Percentiles rank a stretch among this genome's conserved stretches.
phyloP scores from a whole-genome alignment of 257 asterid genomes.

The Apocynum venetum region DNA sequence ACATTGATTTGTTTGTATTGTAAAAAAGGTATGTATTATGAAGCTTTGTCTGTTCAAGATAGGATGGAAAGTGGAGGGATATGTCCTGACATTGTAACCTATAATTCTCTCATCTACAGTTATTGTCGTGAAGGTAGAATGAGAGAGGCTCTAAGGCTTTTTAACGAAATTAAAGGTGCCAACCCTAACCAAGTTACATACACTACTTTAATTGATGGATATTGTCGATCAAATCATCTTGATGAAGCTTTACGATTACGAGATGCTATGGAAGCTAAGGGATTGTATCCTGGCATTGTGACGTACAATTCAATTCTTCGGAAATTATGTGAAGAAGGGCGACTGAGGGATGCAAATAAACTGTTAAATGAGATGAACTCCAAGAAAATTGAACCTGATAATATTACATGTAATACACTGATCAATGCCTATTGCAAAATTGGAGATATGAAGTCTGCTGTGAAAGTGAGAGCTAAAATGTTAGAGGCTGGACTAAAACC shows the following conservation, averaged over 20 bases:
- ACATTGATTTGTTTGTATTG: constrained; percentile 80
- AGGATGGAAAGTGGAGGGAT: constrained; percentile 70
- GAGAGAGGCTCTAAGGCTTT: constrained; percentile 79
- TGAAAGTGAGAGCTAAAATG: constrained; percentile 65
- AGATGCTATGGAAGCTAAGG: constrained; percentile 59
- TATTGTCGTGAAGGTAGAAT: constrained; percentile 81
- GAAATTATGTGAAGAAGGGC: constrained; percentile 75
- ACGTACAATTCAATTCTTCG: constrained; percentile 80
- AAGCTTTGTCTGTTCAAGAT: constrained; percentile 77
- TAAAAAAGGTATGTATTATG: constrained; percentile 85
- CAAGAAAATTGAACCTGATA: constrained; percentile 62
- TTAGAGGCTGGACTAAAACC: constrained; percentile 67
- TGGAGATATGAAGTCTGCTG: constrained; percentile 72
- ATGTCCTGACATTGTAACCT: constrained; percentile 75
- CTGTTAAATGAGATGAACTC: constrained; percentile 65
- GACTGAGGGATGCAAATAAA: constrained; percentile 59
- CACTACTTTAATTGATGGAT: constrained; percentile 84
- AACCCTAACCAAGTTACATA: constrained; percentile 71
- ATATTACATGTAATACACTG: constrained; percentile 77
- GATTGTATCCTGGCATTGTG: constrained; percentile 59
- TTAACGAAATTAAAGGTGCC: constrained; percentile 57
- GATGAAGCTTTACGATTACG: constrained; percentile 58
- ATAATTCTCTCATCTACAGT: constrained; percentile 73
- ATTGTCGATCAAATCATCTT: constrained; percentile 60
- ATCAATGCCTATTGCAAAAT: constrained; percentile 85